Base-by-base conservation (phyloP, 768 basidiomycete genomes). In the Phanerodontia chrysosporium region DNA sequence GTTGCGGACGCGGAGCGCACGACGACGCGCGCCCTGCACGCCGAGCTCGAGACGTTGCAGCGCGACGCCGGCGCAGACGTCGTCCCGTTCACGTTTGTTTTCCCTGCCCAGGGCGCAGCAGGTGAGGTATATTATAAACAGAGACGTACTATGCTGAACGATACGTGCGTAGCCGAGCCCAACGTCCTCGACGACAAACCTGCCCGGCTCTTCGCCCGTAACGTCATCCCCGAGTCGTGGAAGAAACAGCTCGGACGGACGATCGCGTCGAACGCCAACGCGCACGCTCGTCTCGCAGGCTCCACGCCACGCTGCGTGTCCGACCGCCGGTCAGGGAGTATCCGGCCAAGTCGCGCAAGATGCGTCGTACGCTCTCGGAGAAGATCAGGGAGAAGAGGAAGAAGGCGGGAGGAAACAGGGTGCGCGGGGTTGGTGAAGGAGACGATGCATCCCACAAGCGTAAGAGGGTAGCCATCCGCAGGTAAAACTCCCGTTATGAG, bases 1-100 rank as follows among this genome's bases (percentile, higher is more conserved):
- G 55, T 56, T 24, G 65, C 59, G 62, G 58, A 54, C 28, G 54
- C 36, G 29, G 65, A 63, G 60, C 54, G 45, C 48, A 30, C 39
- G 36, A 55, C 53, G 46, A 63, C 62, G 45, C 25, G 27, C 48
- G 57, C 51, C 27, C 27, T 58, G n/a, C 21, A 22, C 35, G 21
- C 4, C 13, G 51, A 22, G 52, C 32, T 30, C n/a, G 32, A 25
- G 35, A 14, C 1, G 30, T 9, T 32, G 21, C 5, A 7, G 28
- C 49, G 6, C 7, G 29, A 27, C 9, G 27, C 52, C 21, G 35
- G 18, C 30, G 32, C 16, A 36, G 24, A 25, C 32, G 14, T 42
- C 52, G 25, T 22, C 36, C 24, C 46, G 27, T 53, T 53, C 52
- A 39, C 22, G 30, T 51, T 21, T 22, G 24, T 9, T 5, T 24